phyloP scores from a whole-genome alignment of 495 filamentous ascomycete genomes.

The Cladorrhinum samala region DNA sequence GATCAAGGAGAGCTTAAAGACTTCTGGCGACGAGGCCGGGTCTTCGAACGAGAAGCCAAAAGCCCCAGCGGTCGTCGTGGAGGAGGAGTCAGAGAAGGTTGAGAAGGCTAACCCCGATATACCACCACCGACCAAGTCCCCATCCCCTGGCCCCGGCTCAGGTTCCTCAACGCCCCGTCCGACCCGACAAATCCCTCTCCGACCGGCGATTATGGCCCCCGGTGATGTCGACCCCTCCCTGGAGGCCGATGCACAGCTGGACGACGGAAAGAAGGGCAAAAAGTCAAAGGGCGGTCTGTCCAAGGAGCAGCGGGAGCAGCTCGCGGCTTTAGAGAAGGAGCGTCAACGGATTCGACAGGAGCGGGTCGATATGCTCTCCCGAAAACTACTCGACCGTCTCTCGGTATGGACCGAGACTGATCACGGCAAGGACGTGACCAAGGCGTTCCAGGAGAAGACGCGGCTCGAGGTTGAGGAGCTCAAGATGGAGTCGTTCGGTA shows the following conservation, averaged over 20 bases:
- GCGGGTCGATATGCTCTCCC: slow-evolving; percentile 72
- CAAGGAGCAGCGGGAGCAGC: slow-evolving; percentile 85
- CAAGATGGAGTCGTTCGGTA: slow-evolving; percentile 97
- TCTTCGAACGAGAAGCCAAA: slow-evolving; percentile 24
- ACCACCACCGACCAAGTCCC: slow-evolving; percentile 19
- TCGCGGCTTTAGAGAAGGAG: slow-evolving; percentile 82
- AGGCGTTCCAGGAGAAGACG: slow-evolving; percentile 87
- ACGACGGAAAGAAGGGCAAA: slow-evolving; percentile 62
- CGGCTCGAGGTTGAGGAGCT: slow-evolving; percentile 94
- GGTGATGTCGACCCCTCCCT: slow-evolving; percentile 81
- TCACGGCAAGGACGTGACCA: slow-evolving; percentile 75
- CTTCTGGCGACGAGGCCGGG: slow-evolving; percentile 21
- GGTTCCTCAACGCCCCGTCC: slow-evolving; percentile 54
- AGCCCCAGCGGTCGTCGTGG: slow-evolving; percentile 33
- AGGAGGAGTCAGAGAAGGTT: slow-evolving; percentile 28
- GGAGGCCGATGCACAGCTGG: slow-evolving; percentile 63
- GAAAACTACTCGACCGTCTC: slow-evolving; percentile 84
- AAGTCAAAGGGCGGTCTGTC: slow-evolving; percentile 82
- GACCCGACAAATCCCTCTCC: slow-evolving; percentile 56
- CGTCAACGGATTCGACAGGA: slow-evolving; percentile 80
- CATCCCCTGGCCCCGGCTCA: slow-evolving; percentile 48
- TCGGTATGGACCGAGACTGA: slow-evolving; percentile 97
- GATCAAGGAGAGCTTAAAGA: slow-evolving; percentile 43
- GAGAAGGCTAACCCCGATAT: slow-evolving; percentile 3
- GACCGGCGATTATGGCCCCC: slow-evolving; percentile 81